phyloP scores from a whole-genome alignment of 306 rosid species.

The Psophocarpus tetragonolobus region DNA sequence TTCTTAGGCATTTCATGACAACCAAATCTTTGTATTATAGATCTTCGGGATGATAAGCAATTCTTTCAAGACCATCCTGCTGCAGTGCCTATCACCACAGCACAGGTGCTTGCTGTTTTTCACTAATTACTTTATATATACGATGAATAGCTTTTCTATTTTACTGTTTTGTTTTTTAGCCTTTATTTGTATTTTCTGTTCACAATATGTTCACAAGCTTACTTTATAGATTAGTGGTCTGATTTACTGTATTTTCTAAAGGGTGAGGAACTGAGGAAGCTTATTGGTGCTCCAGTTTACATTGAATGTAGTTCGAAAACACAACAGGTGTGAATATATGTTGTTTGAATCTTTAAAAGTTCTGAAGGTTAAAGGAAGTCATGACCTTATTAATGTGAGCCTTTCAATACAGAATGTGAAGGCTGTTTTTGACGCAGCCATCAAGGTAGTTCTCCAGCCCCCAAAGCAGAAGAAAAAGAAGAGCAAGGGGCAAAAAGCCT shows the following conservation, averaged over 20 bases:
- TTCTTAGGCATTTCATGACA: conserved; percentile 34
- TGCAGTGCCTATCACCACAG: conserved; percentile 84
- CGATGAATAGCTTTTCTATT: background rate
- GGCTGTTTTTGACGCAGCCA: conserved; percentile 93
- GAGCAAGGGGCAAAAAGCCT: conserved; percentile 77
- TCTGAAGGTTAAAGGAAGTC: background rate
- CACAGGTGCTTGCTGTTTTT: conserved; percentile 60
- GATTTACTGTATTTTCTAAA: conserved; percentile 41
- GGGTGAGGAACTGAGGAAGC: conserved; percentile 93
- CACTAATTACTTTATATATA: conserved; percentile 7
- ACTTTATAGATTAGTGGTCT: conserved; percentile 15
- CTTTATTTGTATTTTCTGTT: conserved; percentile 6
- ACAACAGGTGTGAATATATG: conserved; percentile 76
- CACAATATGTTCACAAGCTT: conserved; percentile 20
- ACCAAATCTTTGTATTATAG: conserved; percentile 51
- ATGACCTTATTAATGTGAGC: background rate
- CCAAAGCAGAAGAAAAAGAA: conserved; percentile 83
- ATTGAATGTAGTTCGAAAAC: conserved; percentile 97
- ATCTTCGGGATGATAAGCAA: conserved; percentile 90
- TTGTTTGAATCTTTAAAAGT: conserved; percentile 21
- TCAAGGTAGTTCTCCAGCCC: conserved; percentile 95
- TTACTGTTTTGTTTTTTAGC: background rate
- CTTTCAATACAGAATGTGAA: conserved; percentile 76
- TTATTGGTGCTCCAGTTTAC: conserved; percentile 83
- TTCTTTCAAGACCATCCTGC: conserved; percentile 86